Base-by-base conservation (phyloP, 2,329 filamentous ascomycete genomes). In the Aspergillus flavus region DNA sequence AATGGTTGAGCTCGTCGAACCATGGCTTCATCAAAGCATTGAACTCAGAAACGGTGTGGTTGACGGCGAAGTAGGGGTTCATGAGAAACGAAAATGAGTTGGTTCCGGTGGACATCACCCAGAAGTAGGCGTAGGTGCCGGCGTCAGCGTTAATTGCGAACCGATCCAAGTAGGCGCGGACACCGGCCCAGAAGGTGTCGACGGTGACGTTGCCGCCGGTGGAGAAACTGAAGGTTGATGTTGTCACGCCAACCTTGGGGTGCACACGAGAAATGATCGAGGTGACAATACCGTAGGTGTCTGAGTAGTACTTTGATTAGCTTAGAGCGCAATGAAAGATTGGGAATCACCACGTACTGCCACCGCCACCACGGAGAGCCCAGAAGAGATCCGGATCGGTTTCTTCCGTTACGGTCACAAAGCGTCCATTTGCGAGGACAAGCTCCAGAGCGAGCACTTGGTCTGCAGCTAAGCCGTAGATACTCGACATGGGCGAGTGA, bases 401-500 rank as follows among this genome's bases (percentile, higher is more conserved):
- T 28, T 69, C 48, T 52, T 72, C 62, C 1, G 68, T 69, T 26
- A 71, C 71, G 3, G 72, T 74, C 9, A 73, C 63, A 19, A 74
- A 72, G n/a, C 62, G 66, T 16, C 72, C 72, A 21, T 69, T 67
- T 10, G 70, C 61, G 4, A 71, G 61, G 1, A 74, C 72, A 28
- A 73, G 68, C 32, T 73, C 70, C 4, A 72, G 60, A 6, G 71
- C 68, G 11, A 74, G 58, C 12, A 72, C 71, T 46, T 74, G 71
- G 32, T 74, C 72, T 10, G 69, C 71, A 19, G 3, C 84, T 0
- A 91, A 77, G 16, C 88, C 88, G 58, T 83, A 85, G 28, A 73
- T 75, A 2, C 83, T 83, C 48, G 78, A 82, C 6, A 90, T 76
- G 1, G 82, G 78, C 0, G 81, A 83, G 69, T 88, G 86, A 0